Evolutionary conservation across 257 asterid species (phyloP).

Genomic region (Forsythia suspensa): DNA sequence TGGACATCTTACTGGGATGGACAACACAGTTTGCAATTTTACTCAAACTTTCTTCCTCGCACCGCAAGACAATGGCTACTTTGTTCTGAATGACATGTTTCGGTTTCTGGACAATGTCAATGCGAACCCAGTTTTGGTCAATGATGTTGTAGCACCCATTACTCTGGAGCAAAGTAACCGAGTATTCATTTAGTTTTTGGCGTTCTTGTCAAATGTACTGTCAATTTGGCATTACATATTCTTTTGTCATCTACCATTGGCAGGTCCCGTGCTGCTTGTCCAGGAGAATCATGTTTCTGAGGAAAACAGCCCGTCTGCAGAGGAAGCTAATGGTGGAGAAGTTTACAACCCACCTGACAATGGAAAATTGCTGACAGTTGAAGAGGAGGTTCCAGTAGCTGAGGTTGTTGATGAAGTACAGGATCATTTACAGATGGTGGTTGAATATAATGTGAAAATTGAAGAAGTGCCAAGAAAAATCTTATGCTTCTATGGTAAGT

Average conservation of each 20-base stretch:
- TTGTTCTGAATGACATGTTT: conserved; percentile 74
- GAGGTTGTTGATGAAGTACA: conserved; percentile 77
- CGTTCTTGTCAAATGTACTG: neutral
- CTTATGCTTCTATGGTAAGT: conserved; percentile 92
- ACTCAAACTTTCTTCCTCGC: conserved; percentile 79
- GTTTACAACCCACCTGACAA: conserved; percentile 80
- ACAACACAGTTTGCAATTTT: conserved; percentile 50
- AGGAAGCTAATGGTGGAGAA: conserved; percentile 63
- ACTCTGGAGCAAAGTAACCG: conserved; percentile 47
- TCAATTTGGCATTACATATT: conserved; percentile 1
- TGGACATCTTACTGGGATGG: conserved; percentile 59
- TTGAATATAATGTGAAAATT: conserved; percentile 51
- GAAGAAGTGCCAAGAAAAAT: conserved; percentile 79
- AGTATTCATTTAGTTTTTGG: neutral
- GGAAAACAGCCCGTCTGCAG: conserved; percentile 47
- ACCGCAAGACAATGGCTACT: conserved; percentile 75
- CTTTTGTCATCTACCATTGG: neutral
- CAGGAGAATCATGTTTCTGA: conserved; percentile 54
- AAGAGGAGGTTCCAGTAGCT: conserved; percentile 70
- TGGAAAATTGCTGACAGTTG: conserved; percentile 48
- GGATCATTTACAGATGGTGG: conserved; percentile 41
- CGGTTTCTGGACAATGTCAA: conserved; percentile 50
- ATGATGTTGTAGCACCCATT: conserved; percentile 36
- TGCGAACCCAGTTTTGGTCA: conserved; percentile 32
- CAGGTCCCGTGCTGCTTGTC: conserved; percentile 47